phyloP scores from a whole-genome alignment of 257 asterid species.

The Scutellaria minor region DNA sequence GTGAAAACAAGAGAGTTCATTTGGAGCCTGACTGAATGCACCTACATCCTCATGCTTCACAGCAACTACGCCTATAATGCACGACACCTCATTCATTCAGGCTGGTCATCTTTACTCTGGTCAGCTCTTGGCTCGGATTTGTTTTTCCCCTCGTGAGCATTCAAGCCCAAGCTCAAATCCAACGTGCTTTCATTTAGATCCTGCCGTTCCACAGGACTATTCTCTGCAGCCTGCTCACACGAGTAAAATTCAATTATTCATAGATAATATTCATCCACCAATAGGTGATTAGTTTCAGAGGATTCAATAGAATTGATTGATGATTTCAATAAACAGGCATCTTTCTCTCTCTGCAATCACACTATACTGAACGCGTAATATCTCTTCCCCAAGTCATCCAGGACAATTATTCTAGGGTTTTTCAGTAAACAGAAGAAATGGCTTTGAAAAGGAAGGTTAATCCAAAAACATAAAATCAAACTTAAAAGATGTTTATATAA shows the following conservation, averaged over 20 bases:
- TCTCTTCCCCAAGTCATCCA: not conserved
- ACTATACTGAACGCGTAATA: not conserved
- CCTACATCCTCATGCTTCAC: not conserved
- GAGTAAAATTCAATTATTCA: conserved; percentile 21
- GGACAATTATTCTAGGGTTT: not conserved
- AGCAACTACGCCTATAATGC: not conserved
- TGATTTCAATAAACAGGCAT: not conserved
- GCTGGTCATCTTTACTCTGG: conserved; percentile 41
- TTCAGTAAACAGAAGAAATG: conserved; percentile 1
- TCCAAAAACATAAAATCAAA: conserved; percentile 1
- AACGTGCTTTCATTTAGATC: conserved; percentile 82
- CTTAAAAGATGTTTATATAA: conserved; percentile 7
- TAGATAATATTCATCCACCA: not conserved
- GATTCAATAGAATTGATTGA: too few species aligned
- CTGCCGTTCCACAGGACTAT: conserved; percentile 52
- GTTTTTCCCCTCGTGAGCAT: conserved; percentile 53
- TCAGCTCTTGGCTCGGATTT: conserved; percentile 46
- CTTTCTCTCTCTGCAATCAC: not conserved
- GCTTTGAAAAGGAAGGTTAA: not conserved
- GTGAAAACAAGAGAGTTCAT: not conserved
- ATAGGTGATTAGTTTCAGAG: not conserved
- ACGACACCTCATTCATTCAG: conserved; percentile 17
- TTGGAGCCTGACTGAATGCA: conserved; percentile 9
- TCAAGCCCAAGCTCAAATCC: conserved; percentile 83
- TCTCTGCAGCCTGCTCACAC: conserved; percentile 47